Evolutionary conservation across 2,329 filamentous ascomycete genomes (phyloP).

Genomic region (Fusarium longipes): DNA sequence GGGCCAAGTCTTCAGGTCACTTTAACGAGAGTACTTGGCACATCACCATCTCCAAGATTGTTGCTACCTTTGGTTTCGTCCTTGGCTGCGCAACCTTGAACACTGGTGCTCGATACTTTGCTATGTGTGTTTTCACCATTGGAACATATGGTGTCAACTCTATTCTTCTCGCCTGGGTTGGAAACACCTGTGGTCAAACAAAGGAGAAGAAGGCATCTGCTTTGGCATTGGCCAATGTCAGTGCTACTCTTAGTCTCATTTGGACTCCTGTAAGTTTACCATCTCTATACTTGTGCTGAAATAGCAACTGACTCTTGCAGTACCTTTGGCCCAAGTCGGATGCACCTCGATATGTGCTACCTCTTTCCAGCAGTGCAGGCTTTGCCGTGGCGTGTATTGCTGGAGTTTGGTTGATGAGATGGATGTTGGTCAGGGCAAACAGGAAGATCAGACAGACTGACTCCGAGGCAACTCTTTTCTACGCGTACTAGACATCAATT

Average conservation of each 20-base stretch:
- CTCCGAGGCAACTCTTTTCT: constrained; percentile 41
- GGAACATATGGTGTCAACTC: constrained; percentile 54
- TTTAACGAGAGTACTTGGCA: constrained; percentile 39
- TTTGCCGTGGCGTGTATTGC: constrained; percentile 51
- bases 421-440: constrained; percentile 46
- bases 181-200: constrained; percentile 56
- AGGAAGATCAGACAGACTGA: constrained; percentile 43
- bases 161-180: constrained; percentile 59
- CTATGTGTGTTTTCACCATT: constrained; percentile 54
- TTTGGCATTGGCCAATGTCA: constrained; percentile 49
- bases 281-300: no score
- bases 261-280: constrained; percentile 35
- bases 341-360: constrained; percentile 37
- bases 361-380: constrained; percentile 35
- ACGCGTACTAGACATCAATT: constrained; percentile 27
- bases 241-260: constrained; percentile 35
- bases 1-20: constrained; percentile 39
- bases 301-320: constrained; percentile 2
- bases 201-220: constrained; percentile 61
- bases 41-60: constrained; percentile 49
- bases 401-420: constrained; percentile 44
- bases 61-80: constrained; percentile 50
- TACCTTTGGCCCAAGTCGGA: constrained; percentile 40
- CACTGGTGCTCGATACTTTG: constrained; percentile 39
- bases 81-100: constrained; percentile 45